phyloP scores from a whole-genome alignment of 345 rosid species.

The Salix brachista region DNA sequence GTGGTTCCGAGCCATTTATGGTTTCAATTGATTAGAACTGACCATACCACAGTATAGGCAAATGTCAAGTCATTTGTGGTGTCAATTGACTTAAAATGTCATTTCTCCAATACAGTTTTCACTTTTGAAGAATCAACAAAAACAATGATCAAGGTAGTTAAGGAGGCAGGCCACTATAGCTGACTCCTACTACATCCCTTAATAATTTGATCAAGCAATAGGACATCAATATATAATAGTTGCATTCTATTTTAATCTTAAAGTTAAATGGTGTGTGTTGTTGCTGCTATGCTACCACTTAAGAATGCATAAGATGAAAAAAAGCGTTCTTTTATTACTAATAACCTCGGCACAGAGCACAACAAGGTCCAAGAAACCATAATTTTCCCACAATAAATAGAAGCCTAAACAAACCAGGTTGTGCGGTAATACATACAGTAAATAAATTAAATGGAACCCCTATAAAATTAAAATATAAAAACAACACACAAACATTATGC shows the following conservation, averaged over 20 bases:
- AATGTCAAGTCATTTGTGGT: too few species aligned
- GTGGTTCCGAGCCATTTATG: too few species aligned
- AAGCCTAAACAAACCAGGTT: conserved; percentile 12
- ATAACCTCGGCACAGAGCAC: conserved; percentile 10
- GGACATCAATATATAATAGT: not conserved
- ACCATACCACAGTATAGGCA: too few species aligned
- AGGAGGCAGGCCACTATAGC: not conserved
- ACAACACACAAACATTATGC: conserved; percentile 1
- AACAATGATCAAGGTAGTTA: not conserved
- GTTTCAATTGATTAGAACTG: too few species aligned
- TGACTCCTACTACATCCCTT: not conserved
- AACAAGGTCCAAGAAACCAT: conserved; percentile 26
- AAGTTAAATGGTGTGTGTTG: not conserved
- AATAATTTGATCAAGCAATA: not conserved
- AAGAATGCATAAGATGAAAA: not conserved
- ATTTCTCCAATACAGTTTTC: not conserved
- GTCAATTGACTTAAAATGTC: not conserved
- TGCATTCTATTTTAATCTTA: not conserved
- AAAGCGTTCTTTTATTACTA: conserved; percentile 20
- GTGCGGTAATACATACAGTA: conserved; percentile 7
- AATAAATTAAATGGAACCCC: conserved; percentile 12
- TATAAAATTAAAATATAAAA: not conserved
- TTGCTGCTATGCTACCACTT: too few species aligned
- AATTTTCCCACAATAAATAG: conserved; percentile 21
- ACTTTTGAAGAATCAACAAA: not conserved